Percentiles rank a stretch among this genome's conserved stretches.
Evolutionary conservation across 2,329 filamentous ascomycete species (phyloP).

Genomic region (Colletotrichum echinochloae): DNA sequence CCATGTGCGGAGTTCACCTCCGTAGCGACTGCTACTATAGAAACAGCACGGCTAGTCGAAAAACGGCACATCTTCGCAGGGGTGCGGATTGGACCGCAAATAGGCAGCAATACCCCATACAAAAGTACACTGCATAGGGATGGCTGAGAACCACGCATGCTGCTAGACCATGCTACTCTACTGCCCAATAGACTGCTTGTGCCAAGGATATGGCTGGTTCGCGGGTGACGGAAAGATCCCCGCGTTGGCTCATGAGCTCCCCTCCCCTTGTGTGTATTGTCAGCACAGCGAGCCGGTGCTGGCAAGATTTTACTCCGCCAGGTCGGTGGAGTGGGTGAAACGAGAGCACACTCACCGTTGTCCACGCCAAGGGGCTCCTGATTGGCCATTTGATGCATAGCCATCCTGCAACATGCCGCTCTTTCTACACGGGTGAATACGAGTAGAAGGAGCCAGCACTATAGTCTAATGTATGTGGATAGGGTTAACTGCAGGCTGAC

Average conservation of each 20-base stretch:
- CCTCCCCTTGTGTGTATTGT: too few relatives aligned
- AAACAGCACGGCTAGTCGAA: not conserved
- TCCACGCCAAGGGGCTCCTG: not conserved
- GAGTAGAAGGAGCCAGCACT: not conserved
- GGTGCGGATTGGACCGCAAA: not conserved
- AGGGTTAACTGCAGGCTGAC: not conserved
- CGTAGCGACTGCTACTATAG: not conserved
- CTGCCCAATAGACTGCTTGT: not conserved
- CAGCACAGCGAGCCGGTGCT: not conserved
- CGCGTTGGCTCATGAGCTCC: not conserved
- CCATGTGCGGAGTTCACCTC: not conserved
- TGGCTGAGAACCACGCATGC: not conserved
- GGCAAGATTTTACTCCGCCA: not conserved
- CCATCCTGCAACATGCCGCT: not conserved
- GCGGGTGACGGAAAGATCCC: not conserved
- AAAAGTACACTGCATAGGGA: slow-evolving; percentile 1
- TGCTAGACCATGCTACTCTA: not conserved
- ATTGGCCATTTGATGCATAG: not conserved
- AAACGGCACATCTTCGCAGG: not conserved
- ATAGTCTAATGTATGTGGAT: not conserved
- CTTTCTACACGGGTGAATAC: not conserved
- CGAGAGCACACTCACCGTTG: not conserved
- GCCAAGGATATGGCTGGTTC: not conserved
- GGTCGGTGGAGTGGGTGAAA: not conserved
- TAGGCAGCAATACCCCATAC: not conserved